phyloP scores from a whole-genome alignment of 2,329 filamentous ascomycete species.

The Trichoderma arundinaceum region DNA sequence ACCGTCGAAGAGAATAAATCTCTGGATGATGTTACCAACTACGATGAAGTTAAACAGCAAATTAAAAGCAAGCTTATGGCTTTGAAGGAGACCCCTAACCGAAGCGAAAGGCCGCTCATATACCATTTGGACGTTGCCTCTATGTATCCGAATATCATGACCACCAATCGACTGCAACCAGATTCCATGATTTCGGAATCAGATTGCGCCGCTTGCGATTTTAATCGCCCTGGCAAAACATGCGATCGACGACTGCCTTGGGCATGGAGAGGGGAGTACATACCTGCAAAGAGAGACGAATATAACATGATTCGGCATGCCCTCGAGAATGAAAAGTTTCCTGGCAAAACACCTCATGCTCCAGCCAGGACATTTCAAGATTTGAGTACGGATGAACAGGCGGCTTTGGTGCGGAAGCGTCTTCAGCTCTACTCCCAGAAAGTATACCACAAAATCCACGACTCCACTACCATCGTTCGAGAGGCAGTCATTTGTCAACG shows the following conservation, averaged over 20 bases:
- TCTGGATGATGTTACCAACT: slow-evolving; percentile 78
- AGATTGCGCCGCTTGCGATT: slow-evolving; percentile 96
- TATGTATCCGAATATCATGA: slow-evolving; percentile 99
- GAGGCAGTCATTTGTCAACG: slow-evolving; percentile 98
- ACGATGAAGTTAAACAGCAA: slow-evolving; percentile 82
- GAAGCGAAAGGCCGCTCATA: slow-evolving; percentile 85
- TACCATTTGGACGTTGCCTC: slow-evolving; percentile 98
- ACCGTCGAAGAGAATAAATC: slow-evolving; percentile 83
- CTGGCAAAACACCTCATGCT: slow-evolving; percentile 74
- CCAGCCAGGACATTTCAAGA: slow-evolving; percentile 80
- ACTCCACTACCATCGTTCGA: slow-evolving; percentile 86
- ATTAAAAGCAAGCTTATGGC: slow-evolving; percentile 73
- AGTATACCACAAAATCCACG: slow-evolving; percentile 99
- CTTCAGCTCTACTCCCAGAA: slow-evolving; percentile 95
- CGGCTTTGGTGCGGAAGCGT: slow-evolving; percentile 79
- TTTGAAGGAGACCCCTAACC: slow-evolving; percentile 81
- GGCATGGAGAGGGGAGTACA: slow-evolving; percentile 97
- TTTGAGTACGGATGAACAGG: slow-evolving; percentile 80
- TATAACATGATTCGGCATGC: slow-evolving; percentile 99
- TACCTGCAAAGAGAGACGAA: slow-evolving; percentile 94
- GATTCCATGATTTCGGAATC: slow-evolving; percentile 99
- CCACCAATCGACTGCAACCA: slow-evolving; percentile 93
- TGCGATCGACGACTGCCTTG: slow-evolving; percentile 94
- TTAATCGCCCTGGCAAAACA: slow-evolving; percentile 95
- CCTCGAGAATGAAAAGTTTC: slow-evolving; percentile 90